Base-by-base conservation (phyloP, 768 basidiomycete genomes). In the Multifurca ochricompacta region DNA sequence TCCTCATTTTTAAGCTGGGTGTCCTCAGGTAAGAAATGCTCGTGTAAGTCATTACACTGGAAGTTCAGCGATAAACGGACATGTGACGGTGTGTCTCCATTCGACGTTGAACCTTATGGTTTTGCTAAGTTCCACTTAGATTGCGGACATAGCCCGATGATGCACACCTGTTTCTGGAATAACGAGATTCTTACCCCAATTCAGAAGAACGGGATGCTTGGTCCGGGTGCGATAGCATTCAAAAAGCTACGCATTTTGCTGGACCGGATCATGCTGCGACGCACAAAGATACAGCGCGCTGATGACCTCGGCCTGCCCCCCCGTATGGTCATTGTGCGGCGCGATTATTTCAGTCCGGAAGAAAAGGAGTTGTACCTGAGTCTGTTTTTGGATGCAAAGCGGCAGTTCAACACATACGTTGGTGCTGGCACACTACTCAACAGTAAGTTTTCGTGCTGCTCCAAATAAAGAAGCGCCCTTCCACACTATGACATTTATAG, bases 11-110 rank as follows among this genome's bases (percentile, higher is more conserved):
- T 40, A 63, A 19, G 40, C 55, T 46, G 19, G 44, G 49, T n/a
- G 18, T 47, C 11, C 18, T 48, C 58, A 91, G 88, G 88, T 72
- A 97, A 96, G 72, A 70, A 74, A 52, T 99, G 96, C 63, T 80
- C 84, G 35, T 99, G 96, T 77, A 97, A 95, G 72, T 89, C 87
- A 5, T 71, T 98, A 47, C 94, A 97, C 62, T 99, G 96, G 96
- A 81, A 77, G 63, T 98, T 98, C 69, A 77, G 74, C 27, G 80
- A 96, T 68, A 91, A 85, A 69, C 75, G 77, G 45, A 73, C 74
- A 32, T 99, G 95, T 67, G 91, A 94, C 67, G 83, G 88, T 91
- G 60, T 42, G 76, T 68, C n/a, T 13, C 46, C 35, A 5, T 32
- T 18, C 48, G 25, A 11, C 32, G 43, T 58, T 13, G 40, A 4